Evolutionary conservation across 2,329 filamentous ascomycete species (phyloP), one percentile per base, ranked within the genome.

Genomic region (Xylaria sp.): DNA sequence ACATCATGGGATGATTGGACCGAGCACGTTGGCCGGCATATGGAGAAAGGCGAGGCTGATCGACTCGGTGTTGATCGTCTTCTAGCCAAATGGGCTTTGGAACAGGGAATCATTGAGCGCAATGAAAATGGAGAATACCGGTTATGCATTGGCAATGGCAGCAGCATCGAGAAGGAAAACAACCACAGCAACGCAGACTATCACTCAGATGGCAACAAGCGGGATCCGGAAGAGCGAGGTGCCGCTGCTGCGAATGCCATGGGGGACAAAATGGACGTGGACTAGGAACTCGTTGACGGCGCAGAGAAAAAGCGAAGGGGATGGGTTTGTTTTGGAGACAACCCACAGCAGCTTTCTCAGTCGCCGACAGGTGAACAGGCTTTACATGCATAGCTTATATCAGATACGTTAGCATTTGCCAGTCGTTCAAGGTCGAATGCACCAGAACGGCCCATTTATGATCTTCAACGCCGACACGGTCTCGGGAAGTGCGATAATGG

Each of bases 1-100:
- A 83, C 82, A 2, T 89, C 88, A 7, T 97, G 93, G 93, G 91
- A 96, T 59, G 86, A 91, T 66, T 90, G 92, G 76, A 94, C 94
- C 61, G 93, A 97, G 72, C 93, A 97, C 72, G 88, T 97, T 0
- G 92, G 92, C 0, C 82, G 88, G 52, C 93, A 97, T 72, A 88
- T 96, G 79, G 92, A 97, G 73, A 87, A 87, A 65, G 83, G 83
- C 5, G 84, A 88, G 62, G 84, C 82, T 2, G 75, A 76, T 23
- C 73, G 76, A 23, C 75, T 88, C 16, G 82, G 80, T 0, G 82
- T 87, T 4, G 85, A 88, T 64, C 72, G 73, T 1, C 71, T 85
- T 46, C 72, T 88, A 49, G 80, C 83, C 0, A 76, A 82, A 59
- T 88, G 85, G 84, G 84, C 85, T 3, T 72, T 87, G 18, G 81